Conservation (phyloP, 192 early-diverging fungal species). For the Mortierella antarctica region DNA sequence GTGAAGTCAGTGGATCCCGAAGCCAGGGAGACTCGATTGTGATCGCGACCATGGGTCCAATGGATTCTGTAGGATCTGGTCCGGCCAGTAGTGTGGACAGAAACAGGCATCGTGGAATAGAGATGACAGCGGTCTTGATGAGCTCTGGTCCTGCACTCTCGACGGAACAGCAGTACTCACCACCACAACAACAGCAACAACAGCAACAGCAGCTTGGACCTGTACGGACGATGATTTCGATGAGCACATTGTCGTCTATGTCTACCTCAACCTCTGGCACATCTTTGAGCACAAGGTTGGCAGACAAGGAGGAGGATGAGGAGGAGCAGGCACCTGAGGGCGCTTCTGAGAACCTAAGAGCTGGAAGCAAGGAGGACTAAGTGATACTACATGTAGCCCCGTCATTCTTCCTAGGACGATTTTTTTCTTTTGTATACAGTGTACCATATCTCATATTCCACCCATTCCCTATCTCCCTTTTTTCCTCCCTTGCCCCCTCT, state of each 20-base stretch:
- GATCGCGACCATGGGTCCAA: too few relatives aligned
- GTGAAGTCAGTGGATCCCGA: too few relatives aligned
- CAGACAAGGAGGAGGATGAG: too few relatives aligned
- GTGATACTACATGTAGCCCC: not conserved
- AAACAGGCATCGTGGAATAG: not conserved
- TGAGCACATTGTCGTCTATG: too few relatives aligned
- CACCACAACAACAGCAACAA: not conserved
- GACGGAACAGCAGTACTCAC: not conserved
- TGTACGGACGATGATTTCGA: too few relatives aligned
- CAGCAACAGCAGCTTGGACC: not conserved
- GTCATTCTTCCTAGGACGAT: not conserved
- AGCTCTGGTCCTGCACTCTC: not conserved
- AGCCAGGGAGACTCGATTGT: too few relatives aligned
- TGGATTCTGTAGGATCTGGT: not conserved
- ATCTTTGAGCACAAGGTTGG: too few relatives aligned
- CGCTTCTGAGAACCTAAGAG: too few relatives aligned
- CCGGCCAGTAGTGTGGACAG: not conserved
- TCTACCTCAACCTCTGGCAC: too few relatives aligned
- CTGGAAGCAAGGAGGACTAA: not conserved
- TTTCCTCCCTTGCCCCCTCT: not conserved
- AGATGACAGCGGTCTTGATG: not conserved
- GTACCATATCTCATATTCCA: not conserved
- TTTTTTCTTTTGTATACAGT: conserved; percentile 2
- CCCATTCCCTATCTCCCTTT: not conserved
- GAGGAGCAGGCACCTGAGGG: too few relatives aligned